Conservation (phyloP, 148 eudicot species). For the Agrostemma githago region DNA sequence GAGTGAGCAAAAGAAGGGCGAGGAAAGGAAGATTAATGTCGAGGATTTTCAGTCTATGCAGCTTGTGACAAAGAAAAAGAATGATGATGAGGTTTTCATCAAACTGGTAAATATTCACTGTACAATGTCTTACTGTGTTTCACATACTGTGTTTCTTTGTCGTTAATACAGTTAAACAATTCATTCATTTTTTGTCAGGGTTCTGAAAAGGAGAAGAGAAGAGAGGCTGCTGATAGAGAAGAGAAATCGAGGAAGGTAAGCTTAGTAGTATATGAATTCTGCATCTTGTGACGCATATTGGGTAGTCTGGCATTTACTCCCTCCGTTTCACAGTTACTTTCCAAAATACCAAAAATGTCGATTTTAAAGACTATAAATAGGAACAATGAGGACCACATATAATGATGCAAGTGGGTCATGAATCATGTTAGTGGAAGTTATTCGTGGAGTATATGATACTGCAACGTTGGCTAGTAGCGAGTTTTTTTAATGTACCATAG, state of each 20-base stretch:
- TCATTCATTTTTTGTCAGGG: conserved; percentile 29
- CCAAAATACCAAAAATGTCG: no score
- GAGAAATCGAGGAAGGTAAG: conserved; percentile 57
- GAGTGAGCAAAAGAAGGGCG: conserved; percentile 58
- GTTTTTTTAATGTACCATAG: no score
- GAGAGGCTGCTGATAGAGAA: conserved; percentile 54
- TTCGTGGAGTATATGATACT: no score
- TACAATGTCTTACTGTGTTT: background rate
- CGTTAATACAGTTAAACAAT: background rate
- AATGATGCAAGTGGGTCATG: no score
- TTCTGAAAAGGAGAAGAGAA: conserved; percentile 50
- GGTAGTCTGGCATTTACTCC: no score
- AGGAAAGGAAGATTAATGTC: conserved; percentile 66
- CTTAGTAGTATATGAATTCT: background rate
- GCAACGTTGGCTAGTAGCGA: no score
- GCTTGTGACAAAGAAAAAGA: conserved; percentile 60
- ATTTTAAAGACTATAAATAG: no score
- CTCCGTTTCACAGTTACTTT: no score
- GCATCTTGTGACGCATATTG: background rate
- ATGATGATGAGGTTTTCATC: conserved; percentile 50
- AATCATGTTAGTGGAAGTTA: no score
- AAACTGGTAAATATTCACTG: conserved; percentile 49
- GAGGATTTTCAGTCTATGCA: conserved; percentile 68
- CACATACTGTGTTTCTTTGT: background rate
- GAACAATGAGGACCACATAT: no score